Evolutionary conservation across 1,139 yeast genomes (phyloP), one percentile per base, ranked within the genome.

Genomic region (Yamadazyma aaseri): DNA sequence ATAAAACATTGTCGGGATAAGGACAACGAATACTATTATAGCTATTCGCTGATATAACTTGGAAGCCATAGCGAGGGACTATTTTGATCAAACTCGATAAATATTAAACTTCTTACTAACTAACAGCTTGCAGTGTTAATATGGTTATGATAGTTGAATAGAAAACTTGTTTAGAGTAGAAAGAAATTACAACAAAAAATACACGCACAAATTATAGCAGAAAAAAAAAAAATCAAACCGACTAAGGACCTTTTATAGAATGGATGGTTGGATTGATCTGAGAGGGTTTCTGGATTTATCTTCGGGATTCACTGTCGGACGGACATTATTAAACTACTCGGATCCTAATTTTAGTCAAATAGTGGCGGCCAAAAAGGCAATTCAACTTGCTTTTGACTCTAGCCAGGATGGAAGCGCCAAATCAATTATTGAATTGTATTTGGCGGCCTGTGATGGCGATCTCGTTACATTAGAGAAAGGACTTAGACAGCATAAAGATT

Each of bases 401-500:
- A 42, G 29, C 33, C 30, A 20, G 8, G 38, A 31, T 9, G 32
- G 34, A 3, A 33, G 31, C 6, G 42, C 41, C 8, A 49, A 44
- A 35, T 36, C 49, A n/a, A 33, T 49, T 1, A 42, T 54, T n/a
- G 55, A 64, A 38, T 44, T 74, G 18, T 62, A 73, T 37, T 50
- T 71, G 12, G 75, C 80, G 0, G 67, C 78, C 18, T 64, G 77
- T 21, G 72, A 76, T 27, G 81, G 79, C 7, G 83, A 78, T 42
- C 41, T 63, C 21, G 67, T 60, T 2, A 54, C 74, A 1, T 45
- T 73, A 20, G 73, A 73, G 38, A 59, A 62, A 14, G 45, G 67
- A 2, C 40, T 65, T 2, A 42, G 64, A 14, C 47, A 55, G 3
- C 51, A 61, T 31, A 59, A 65, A 1, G 57, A 58, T 4, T 39